Evolutionary conservation across 306 rosid species (phyloP).

Genomic region (Cucurbita moschata): DNA sequence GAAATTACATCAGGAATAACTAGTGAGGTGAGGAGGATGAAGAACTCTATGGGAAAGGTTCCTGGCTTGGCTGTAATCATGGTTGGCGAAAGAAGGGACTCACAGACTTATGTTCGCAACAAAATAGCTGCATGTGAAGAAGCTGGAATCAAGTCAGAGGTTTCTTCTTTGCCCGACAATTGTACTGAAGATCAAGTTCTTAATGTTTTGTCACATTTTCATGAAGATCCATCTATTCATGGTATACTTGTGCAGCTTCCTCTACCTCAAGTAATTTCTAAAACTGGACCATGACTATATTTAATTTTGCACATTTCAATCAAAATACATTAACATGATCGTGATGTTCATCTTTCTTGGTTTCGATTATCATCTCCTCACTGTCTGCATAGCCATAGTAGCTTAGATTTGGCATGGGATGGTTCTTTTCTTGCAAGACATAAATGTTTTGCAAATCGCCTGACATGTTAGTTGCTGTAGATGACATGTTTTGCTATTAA

Average conservation of each 20-base stretch:
- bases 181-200: slow-evolving; percentile 53
- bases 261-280: slow-evolving; percentile 72
- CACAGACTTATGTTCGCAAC: slow-evolving; percentile 65
- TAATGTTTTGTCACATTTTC: slow-evolving; percentile 37
- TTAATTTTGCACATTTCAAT: slow-evolving; percentile 1
- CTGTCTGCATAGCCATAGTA: not conserved
- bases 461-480: not conserved
- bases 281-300: slow-evolving; percentile 17
- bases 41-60: slow-evolving; percentile 42
- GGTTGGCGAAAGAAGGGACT: slow-evolving; percentile 80
- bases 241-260: slow-evolving; percentile 98
- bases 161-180: slow-evolving; percentile 39
- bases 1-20: slow-evolving; percentile 54
- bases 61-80: slow-evolving; percentile 84
- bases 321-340: not conserved
- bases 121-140: slow-evolving; percentile 77
- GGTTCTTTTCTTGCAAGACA: not conserved
- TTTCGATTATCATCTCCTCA: not conserved
- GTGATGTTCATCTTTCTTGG: not conserved
- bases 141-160: slow-evolving; percentile 56
- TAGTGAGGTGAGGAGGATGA: slow-evolving; percentile 64
- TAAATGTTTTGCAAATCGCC: not conserved
- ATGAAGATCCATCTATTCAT: slow-evolving; percentile 66
- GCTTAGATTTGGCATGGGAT: not conserved
- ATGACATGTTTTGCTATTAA: not conserved